Conservation (phyloP, 2,329 filamentous ascomycete genomes). For the Intubia oerlemansii region DNA sequence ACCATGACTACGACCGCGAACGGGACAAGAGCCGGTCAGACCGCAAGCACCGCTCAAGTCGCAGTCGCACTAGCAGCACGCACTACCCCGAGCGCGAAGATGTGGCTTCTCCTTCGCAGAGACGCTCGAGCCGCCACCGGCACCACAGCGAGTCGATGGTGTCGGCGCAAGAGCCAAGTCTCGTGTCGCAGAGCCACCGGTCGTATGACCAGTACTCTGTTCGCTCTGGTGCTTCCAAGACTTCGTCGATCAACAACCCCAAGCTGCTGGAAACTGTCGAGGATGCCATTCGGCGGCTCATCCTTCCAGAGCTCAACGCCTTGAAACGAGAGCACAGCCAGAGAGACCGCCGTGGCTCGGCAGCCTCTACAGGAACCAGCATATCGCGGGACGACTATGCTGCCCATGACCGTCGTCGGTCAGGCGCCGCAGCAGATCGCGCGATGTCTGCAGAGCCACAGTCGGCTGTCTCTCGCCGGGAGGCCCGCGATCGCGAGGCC, state of each 20-base stretch:
- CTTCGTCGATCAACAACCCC: slow-evolving; percentile 74
- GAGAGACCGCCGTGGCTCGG: slow-evolving; percentile 46
- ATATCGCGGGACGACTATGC: slow-evolving; percentile 29
- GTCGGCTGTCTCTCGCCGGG: slow-evolving; percentile 20
- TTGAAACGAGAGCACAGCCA: slow-evolving; percentile 79
- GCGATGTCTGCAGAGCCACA: too few species aligned
- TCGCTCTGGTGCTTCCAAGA: slow-evolving; percentile 25
- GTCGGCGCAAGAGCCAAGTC: slow-evolving; percentile 31
- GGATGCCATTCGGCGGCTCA: slow-evolving; percentile 74
- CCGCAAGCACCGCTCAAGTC: slow-evolving; percentile 23
- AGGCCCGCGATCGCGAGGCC: slow-evolving; percentile 29
- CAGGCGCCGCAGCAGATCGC: too few species aligned
- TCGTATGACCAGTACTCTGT: slow-evolving; percentile 32
- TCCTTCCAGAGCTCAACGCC: slow-evolving; percentile 77
- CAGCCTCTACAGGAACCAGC: slow-evolving; percentile 31
- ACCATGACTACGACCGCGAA: slow-evolving; percentile 7
- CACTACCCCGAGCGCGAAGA: slow-evolving; percentile 24
- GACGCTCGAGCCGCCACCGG: slow-evolving; percentile 28
- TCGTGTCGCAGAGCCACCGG: slow-evolving; percentile 32
- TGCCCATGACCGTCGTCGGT: slow-evolving; percentile 39
- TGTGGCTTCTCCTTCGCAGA: slow-evolving; percentile 20
- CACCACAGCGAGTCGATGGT: slow-evolving; percentile 28
- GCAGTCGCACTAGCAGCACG: slow-evolving; percentile 27
- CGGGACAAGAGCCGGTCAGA: slow-evolving; percentile 10
- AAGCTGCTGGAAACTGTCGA: slow-evolving; percentile 81